A percentile compares a stretch with the other conserved stretches of the same genome.
phyloP scores from a whole-genome alignment of 306 rosid genomes.

The Sphenostylis stenocarpa region DNA sequence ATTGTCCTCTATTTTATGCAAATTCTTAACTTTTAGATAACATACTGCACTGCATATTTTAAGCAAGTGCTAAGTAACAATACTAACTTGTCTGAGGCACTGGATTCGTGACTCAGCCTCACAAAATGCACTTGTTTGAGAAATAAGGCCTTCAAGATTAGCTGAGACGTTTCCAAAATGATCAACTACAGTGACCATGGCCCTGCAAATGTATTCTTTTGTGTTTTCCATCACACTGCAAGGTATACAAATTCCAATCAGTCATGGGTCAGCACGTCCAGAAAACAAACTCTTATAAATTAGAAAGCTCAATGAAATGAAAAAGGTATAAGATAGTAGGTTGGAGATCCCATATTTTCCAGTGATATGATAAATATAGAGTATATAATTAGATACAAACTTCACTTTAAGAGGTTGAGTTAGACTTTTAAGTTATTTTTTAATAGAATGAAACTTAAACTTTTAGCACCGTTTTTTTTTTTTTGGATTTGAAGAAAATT shows the following conservation, averaged over 20 bases:
- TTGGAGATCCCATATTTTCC: too few relatives aligned
- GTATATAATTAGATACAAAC: too few relatives aligned
- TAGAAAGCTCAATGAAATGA: neutral
- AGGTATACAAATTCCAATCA: constrained; percentile 18
- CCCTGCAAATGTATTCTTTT: constrained; percentile 73
- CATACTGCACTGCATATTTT: neutral
- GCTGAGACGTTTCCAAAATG: constrained; percentile 87
- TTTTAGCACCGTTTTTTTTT: constrained; percentile 1
- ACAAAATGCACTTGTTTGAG: constrained; percentile 56
- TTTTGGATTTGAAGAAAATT: constrained; percentile 10
- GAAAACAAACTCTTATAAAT: neutral
- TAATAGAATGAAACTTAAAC: neutral
- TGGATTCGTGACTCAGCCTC: constrained; percentile 63
- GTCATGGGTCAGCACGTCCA: constrained; percentile 17
- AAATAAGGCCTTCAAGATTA: constrained; percentile 57
- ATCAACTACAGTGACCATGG: constrained; percentile 79
- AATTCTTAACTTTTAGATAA: neutral
- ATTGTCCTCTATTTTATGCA: neutral
- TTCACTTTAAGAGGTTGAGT: too few relatives aligned
- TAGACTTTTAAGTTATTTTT: too few relatives aligned
- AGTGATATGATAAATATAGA: too few relatives aligned
- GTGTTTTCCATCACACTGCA: constrained; percentile 77
- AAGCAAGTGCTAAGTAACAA: neutral
- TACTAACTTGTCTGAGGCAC: constrained; percentile 71
- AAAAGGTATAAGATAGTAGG: neutral